Evolutionary conservation across 2,329 filamentous ascomycete species (phyloP).

Genomic region (Aspergillus texensis): DNA sequence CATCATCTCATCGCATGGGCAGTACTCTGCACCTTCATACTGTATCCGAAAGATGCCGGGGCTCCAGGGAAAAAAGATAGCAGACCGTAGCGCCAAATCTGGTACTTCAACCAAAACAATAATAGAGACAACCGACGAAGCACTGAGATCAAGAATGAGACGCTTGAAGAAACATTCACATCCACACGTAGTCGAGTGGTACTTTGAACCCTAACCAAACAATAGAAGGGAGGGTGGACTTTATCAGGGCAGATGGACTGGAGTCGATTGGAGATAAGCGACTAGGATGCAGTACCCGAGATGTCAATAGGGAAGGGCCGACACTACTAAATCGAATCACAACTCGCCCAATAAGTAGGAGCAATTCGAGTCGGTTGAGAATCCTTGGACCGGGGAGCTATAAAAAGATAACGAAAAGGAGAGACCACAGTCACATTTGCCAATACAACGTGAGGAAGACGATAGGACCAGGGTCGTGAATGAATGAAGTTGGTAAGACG

Average conservation of each 20-base stretch:
- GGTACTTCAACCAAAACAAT: neutral
- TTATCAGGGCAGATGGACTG: neutral
- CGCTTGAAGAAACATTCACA: neutral
- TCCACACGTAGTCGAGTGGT: neutral
- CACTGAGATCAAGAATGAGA: neutral
- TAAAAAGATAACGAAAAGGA: neutral
- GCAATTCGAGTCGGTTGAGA: neutral
- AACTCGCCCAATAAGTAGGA: constrained; percentile 6
- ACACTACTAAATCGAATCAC: neutral
- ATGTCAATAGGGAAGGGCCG: neutral
- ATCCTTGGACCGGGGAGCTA: neutral
- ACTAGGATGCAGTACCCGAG: constrained; percentile 1
- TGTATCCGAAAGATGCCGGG: constrained; percentile 18
- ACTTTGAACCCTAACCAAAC: neutral
- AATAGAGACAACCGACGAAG: neutral
- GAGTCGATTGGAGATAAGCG: constrained; percentile 1
- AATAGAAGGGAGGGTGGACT: constrained; percentile 2
- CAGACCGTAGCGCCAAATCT: constrained; percentile 8
- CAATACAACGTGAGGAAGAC: neutral
- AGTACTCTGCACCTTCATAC: constrained; percentile 30
- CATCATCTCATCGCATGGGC: constrained; percentile 37
- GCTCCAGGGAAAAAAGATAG: neutral
- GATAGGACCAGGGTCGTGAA: constrained; percentile 1
- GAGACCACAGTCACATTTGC: neutral
- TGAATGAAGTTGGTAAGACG: neutral